Conservation (phyloP, 257 asterid genomes). For the Solanum sejunctum region DNA sequence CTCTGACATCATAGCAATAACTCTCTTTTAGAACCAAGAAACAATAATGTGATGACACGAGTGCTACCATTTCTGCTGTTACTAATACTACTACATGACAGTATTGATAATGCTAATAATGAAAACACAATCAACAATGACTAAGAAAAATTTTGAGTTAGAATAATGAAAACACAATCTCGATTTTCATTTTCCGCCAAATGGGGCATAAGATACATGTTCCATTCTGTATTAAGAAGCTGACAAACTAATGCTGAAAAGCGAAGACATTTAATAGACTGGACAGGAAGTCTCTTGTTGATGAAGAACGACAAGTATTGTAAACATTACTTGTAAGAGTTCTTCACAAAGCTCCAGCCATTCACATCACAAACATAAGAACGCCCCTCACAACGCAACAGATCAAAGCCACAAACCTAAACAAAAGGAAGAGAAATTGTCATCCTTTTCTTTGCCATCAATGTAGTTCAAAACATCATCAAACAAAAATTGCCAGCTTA, state of each 20-base stretch:
- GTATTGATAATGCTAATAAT: background rate
- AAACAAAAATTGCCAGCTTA: background rate
- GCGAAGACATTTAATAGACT: background rate
- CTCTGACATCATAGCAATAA: background rate
- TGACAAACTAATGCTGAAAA: background rate
- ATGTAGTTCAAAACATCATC: background rate
- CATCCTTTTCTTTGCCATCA: background rate
- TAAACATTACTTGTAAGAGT: slow-evolving; percentile 70
- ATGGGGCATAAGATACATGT: background rate
- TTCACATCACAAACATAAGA: slow-evolving; percentile 96
- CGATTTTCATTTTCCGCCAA: background rate
- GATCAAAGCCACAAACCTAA: slow-evolving; percentile 99
- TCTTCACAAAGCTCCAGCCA: slow-evolving; percentile 98
- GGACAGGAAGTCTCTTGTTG: background rate
- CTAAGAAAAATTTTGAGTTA: background rate
- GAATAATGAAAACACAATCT: no score
- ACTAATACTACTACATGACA: background rate
- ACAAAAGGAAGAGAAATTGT: slow-evolving; percentile 3
- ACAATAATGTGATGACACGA: background rate
- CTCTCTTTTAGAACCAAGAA: background rate
- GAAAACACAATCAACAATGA: background rate
- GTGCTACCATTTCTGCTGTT: background rate
- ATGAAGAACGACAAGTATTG: background rate
- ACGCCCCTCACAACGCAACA: slow-evolving; percentile 90
- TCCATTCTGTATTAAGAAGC: background rate